A percentile compares a stretch with the other conserved stretches of the same genome.
phyloP scores from a whole-genome alignment of 306 rosid genomes.

The Sophora flavescens region DNA sequence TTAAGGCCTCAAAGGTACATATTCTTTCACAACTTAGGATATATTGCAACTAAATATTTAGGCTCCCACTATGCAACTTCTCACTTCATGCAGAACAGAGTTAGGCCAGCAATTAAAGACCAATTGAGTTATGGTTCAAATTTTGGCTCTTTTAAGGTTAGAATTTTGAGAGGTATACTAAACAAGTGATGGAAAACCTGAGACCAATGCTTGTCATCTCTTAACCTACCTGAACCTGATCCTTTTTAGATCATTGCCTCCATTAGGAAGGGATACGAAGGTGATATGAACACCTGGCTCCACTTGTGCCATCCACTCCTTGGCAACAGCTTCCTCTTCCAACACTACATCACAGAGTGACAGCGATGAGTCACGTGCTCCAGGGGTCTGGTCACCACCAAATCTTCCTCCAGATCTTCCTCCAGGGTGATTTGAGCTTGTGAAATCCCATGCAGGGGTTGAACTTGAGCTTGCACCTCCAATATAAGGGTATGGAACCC shows the following conservation, averaged over 20 bases:
- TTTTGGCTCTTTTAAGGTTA: background rate
- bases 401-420: conserved; percentile 55
- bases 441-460: conserved; percentile 88
- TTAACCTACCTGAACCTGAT: conserved; percentile 81
- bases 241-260: conserved; percentile 88
- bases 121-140: background rate
- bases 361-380: conserved; percentile 50
- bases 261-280: conserved; percentile 87
- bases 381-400: conserved; percentile 63
- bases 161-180: conserved; percentile 4
- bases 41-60: background rate
- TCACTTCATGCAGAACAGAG: background rate
- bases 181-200: background rate
- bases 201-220: background rate
- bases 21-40: background rate
- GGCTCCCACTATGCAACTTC: background rate
- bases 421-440: conserved; percentile 58
- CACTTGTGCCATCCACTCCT: conserved; percentile 97
- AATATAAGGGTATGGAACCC: conserved; percentile 77
- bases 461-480: conserved; percentile 89
- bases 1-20: conserved; percentile 16
- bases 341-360: conserved; percentile 67
- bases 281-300: conserved; percentile 94
- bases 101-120: background rate
- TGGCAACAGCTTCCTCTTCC: conserved; percentile 72